A percentile compares a stretch with the other conserved stretches of the same genome.
Conservation (phyloP, 78 protist genomes). For the Dictyostelium brefeldianum region DNA sequence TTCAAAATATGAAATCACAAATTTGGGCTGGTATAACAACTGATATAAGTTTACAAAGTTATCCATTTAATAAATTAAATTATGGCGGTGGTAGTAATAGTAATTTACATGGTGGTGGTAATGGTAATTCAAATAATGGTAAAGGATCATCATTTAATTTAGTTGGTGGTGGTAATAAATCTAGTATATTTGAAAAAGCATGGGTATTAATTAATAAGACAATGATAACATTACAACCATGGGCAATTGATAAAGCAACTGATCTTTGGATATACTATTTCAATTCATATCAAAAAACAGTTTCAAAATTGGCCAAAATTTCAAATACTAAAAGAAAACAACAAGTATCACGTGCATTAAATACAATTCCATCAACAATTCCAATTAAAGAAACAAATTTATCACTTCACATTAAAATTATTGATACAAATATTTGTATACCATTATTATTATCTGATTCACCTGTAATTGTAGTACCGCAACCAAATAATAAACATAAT, state of each 20-base stretch:
- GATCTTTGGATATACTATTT: constrained; percentile 60
- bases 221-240: constrained; percentile 64
- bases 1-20: constrained; percentile 56
- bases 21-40: constrained; percentile 75
- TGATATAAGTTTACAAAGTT: constrained; percentile 48
- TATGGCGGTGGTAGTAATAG: background rate
- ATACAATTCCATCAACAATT: constrained; percentile 40
- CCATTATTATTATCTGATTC: constrained; percentile 36
- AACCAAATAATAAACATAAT: background rate
- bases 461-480: background rate
- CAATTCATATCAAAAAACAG: constrained; percentile 32
- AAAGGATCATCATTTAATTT: constrained; percentile 6
- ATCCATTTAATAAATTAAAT: constrained; percentile 37
- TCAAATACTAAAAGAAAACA: background rate
- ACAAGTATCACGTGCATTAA: constrained; percentile 42
- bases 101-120: background rate
- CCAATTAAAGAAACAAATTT: constrained; percentile 70
- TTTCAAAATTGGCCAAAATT: constrained; percentile 29
- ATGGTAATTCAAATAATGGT: background rate
- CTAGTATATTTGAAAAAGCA: constrained; percentile 53
- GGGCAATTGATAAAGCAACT: constrained; percentile 81
- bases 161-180: background rate
- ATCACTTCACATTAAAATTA: constrained; percentile 37
- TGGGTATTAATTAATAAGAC: constrained; percentile 65
- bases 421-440: constrained; percentile 43